phyloP scores from a whole-genome alignment of 1,284 basidiomycete genomes.

The Thelephora terrestris region DNA sequence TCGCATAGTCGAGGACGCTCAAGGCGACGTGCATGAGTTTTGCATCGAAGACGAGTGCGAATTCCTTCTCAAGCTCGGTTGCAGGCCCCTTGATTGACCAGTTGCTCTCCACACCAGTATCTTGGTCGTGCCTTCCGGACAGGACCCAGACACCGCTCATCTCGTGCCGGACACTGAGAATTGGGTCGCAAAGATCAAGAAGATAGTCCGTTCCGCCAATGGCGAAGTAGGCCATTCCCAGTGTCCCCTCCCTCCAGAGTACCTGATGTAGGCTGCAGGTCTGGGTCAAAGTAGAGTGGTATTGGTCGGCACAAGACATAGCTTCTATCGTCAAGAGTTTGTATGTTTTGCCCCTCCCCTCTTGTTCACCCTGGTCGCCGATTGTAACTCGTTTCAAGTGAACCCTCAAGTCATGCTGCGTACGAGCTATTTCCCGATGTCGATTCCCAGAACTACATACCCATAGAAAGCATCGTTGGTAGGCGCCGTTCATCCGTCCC shows the following conservation, averaged over 20 bases:
- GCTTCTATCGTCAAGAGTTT: background rate
- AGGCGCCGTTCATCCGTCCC: background rate
- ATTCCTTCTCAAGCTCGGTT: background rate
- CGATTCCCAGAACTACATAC: constrained; percentile 34
- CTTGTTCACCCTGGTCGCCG: background rate
- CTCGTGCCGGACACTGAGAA: background rate
- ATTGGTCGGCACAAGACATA: background rate
- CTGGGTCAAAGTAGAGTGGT: background rate
- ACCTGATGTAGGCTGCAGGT: background rate
- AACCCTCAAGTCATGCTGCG: constrained; percentile 29
- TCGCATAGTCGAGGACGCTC: background rate
- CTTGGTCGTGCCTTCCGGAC: background rate
- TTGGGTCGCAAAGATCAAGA: background rate
- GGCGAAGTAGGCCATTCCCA: background rate
- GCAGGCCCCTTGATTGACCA: background rate
- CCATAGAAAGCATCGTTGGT: background rate
- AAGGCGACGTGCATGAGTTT: background rate
- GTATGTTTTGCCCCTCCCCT: background rate
- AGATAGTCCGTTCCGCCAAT: background rate
- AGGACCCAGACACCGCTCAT: background rate
- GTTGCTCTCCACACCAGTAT: background rate
- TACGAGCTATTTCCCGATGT: constrained; percentile 67
- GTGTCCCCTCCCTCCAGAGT: background rate
- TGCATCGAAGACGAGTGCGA: background rate
- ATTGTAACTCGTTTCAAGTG: background rate